phyloP scores from a whole-genome alignment of 2,329 filamentous ascomycete species.

The Paracorniculantispora psalliotae region DNA sequence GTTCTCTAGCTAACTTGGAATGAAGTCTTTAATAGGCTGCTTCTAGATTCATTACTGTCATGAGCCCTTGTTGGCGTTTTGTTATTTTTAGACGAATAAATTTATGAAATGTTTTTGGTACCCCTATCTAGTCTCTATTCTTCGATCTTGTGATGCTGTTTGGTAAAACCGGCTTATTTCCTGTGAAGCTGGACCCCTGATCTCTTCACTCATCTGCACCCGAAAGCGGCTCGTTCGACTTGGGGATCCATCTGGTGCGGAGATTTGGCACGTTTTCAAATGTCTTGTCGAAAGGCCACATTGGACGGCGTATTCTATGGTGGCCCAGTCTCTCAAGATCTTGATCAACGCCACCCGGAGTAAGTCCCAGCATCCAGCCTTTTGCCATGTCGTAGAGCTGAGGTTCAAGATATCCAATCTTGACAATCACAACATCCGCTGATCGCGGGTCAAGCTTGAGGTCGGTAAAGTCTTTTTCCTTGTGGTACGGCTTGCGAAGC shows the following conservation, averaged over 20 bases:
- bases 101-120: too few relatives aligned
- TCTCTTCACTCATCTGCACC: conserved; percentile 15
- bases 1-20: neutral
- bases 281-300: conserved; percentile 30
- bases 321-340: conserved; percentile 45
- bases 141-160: too few relatives aligned
- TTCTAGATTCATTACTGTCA: neutral
- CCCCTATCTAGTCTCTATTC: too few relatives aligned
- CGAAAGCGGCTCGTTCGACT: conserved; percentile 17
- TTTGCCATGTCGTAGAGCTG: conserved; percentile 49
- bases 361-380: conserved; percentile 51
- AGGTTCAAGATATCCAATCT: conserved; percentile 52
- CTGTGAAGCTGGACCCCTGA: neutral
- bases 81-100: neutral
- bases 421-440: conserved; percentile 48
- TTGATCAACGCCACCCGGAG: conserved; percentile 50
- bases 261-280: conserved; percentile 19
- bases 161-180: neutral
- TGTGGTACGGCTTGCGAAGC: conserved; percentile 49
- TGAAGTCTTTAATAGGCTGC: neutral
- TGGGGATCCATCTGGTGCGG: conserved; percentile 19
- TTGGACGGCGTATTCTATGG: conserved; percentile 41
- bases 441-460: conserved; percentile 40
- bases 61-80: neutral
- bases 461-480: conserved; percentile 46